These are phyloP conservation scores for Fusarium coffeatum DNA, from an alignment of 2,329 filamentous ascomycete species.

Conservation along the genomic window DNA sequence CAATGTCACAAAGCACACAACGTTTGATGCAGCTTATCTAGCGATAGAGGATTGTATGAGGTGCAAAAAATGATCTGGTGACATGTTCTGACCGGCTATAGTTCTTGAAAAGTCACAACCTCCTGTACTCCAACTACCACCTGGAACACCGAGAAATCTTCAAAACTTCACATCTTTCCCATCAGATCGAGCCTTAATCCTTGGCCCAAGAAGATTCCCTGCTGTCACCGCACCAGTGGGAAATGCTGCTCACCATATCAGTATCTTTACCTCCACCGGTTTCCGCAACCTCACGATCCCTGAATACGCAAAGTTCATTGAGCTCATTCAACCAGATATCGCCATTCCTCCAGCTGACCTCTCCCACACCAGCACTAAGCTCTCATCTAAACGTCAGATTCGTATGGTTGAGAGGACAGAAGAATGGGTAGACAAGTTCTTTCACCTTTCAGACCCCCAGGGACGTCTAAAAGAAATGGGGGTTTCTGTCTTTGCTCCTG, in stretches of 20 bases:
- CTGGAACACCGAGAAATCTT: conserved; percentile 66
- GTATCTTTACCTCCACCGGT: conserved; percentile 87
- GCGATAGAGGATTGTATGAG: conserved; percentile 91
- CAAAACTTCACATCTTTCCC: conserved; percentile 82
- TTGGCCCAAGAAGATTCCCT: conserved; percentile 82
- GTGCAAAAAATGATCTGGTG: not conserved
- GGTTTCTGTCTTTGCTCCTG: conserved; percentile 68
- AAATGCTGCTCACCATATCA: conserved; percentile 77
- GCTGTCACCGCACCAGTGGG: conserved; percentile 77
- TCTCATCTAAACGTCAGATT: conserved; percentile 77
- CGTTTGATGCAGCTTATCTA: conserved; percentile 78
- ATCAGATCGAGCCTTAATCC: conserved; percentile 71
- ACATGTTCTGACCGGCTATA: conserved; percentile 44
- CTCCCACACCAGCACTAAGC: conserved; percentile 57
- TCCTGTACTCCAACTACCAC: conserved; percentile 60
- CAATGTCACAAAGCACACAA: conserved; percentile 73
- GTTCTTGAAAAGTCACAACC: conserved; percentile 67
- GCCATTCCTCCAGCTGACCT: conserved; percentile 83
- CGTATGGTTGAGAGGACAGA: conserved; percentile 91
- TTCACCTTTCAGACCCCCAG: conserved; percentile 54
- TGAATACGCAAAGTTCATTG: conserved; percentile 74
- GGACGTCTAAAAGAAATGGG: conserved; percentile 45
- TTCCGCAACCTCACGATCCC: conserved; percentile 77
- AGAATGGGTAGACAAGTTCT: conserved; percentile 79
- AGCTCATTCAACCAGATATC: conserved; percentile 81